phyloP scores from a whole-genome alignment of 768 basidiomycete genomes.

The Cubamyces sp. region DNA sequence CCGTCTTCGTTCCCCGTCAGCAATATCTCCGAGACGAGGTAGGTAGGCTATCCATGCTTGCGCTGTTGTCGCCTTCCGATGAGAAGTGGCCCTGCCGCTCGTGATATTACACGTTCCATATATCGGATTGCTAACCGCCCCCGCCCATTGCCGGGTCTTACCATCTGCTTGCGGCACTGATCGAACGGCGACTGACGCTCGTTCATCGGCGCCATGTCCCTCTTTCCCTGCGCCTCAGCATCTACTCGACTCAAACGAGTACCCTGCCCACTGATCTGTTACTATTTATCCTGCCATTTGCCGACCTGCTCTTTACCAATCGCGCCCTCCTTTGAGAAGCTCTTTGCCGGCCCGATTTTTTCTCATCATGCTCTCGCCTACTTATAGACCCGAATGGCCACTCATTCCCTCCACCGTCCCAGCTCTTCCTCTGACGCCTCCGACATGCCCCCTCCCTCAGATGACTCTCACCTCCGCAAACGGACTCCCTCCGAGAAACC shows the following conservation, averaged over 20 bases:
- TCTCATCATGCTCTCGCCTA: slow-evolving; percentile 15
- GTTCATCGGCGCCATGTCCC: too few relatives aligned
- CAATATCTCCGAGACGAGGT: too few relatives aligned
- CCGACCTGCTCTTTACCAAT: neutral
- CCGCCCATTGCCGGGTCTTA: too few relatives aligned
- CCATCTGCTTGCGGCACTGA: too few relatives aligned
- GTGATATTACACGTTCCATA: too few relatives aligned
- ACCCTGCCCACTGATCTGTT: neutral
- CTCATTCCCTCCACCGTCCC: slow-evolving; percentile 3
- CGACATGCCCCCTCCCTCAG: slow-evolving; percentile 24
- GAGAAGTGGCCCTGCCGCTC: too few relatives aligned
- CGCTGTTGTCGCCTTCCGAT: too few relatives aligned
- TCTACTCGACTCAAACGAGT: too few relatives aligned
- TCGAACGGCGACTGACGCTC: too few relatives aligned
- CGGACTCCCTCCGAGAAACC: slow-evolving; percentile 21
- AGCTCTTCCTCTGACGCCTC: neutral
- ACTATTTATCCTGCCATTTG: neutral
- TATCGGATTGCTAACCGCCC: too few relatives aligned
- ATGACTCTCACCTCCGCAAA: slow-evolving; percentile 29
- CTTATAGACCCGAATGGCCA: slow-evolving; percentile 13
- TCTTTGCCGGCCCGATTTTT: slow-evolving; percentile 2
- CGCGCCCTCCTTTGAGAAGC: neutral
- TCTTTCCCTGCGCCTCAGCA: too few relatives aligned
- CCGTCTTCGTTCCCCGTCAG: neutral
- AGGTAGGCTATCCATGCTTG: too few relatives aligned